Conservation (phyloP, 768 basidiomycete species). For the Phylloporus arenicola region DNA sequence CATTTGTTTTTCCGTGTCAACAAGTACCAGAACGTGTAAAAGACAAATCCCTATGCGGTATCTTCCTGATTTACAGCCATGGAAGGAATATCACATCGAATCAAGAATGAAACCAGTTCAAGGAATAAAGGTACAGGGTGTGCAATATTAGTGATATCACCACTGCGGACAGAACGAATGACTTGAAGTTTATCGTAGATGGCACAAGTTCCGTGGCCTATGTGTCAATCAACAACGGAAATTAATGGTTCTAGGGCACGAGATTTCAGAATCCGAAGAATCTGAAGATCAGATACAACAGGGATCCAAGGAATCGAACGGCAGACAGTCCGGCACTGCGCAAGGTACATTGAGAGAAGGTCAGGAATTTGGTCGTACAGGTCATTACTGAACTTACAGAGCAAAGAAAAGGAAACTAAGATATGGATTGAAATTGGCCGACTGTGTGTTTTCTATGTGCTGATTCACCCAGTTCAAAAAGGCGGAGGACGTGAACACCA, state of each 20-base stretch:
- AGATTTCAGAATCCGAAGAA: conserved; percentile 52
- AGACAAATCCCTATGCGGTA: background rate
- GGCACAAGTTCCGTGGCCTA: background rate
- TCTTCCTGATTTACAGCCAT: conserved; percentile 4
- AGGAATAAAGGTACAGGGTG: conserved; percentile 12
- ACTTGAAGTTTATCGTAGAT: background rate
- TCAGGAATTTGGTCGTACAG: conserved; percentile 1
- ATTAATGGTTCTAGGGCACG: background rate
- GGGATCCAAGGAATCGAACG: conserved; percentile 74
- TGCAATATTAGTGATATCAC: conserved; percentile 7
- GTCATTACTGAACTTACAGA: conserved; percentile 34
- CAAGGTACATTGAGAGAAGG: background rate
- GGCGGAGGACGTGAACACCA: conserved; percentile 69
- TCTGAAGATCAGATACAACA: conserved; percentile 73
- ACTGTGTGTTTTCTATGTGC: conserved; percentile 46
- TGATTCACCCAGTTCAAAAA: conserved; percentile 69
- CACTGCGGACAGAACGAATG: conserved; percentile 3
- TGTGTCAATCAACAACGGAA: background rate
- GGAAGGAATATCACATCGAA: background rate
- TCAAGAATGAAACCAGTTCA: background rate
- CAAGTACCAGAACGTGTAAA: conserved; percentile 1
- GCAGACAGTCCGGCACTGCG: conserved; percentile 72
- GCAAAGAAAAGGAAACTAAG: conserved; percentile 74
- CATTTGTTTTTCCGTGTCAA: conserved; percentile 3
- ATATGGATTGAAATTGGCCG: conserved; percentile 81